Evolutionary conservation across 1,284 basidiomycete genomes (phyloP), one percentile per base, ranked within the genome.

Genomic region (Marasmius sp.): DNA sequence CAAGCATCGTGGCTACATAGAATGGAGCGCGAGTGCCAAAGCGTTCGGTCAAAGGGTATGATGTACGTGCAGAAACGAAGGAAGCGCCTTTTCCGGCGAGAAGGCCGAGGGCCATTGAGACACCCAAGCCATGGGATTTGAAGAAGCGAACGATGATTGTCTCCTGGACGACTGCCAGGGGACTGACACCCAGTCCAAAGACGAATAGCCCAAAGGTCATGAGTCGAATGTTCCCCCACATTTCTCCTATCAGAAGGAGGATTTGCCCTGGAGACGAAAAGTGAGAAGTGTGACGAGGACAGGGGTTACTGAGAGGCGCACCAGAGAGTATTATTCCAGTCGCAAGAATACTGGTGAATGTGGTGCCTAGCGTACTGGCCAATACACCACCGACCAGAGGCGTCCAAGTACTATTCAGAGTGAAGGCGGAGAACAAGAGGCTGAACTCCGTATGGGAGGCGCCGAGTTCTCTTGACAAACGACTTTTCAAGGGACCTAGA

Each of bases 111-210:
- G 91, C 91, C 75, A 93, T 85, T 0, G 89, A 91, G 5, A 90
- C 77, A 6, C 91, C 91, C 1, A 93, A 79, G n/a, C 90, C 89
- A 69, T 87, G 87, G 0, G 85, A 84, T 64, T 84, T 86, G 76
- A 92, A 92, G 75, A 92, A 91, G 20, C 88, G 88, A 54, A 92
- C 89, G 57, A 93, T 89, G 67, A 91, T 91, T 3, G 87, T 88
- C 71, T 91, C 89, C 73, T 91, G 89, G 6, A 89, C 84, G 7
- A 91, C 91, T 3, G 90, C 85, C 10, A 93, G 78, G 0, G 92
- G 92, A 66, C 87, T 89, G 57, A 90, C 80, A 3, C 91, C 92
- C 14, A 93, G 78, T n/a, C 92, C 92, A 67, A 91, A 92, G 49
- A 92, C 74, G 67, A 92, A 92, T 68, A 92, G 79, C 1, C 89